Percentiles rank a stretch among this genome's conserved stretches.
Conservation (phyloP, 2,329 filamentous ascomycete species). For the Cladosporium sp. region DNA sequence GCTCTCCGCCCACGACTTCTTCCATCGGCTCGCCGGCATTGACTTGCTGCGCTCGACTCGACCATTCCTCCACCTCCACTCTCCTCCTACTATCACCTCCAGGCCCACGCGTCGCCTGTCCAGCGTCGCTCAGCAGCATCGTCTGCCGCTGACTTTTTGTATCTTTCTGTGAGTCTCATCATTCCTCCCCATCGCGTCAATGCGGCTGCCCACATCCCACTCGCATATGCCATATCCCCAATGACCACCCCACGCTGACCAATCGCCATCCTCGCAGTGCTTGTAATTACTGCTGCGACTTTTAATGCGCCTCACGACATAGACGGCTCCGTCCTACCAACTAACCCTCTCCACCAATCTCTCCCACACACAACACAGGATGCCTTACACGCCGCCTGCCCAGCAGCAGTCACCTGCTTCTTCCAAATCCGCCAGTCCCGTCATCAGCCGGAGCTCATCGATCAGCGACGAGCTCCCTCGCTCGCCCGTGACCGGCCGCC, state of each 20-base stretch:
- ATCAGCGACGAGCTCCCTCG: conserved; percentile 45
- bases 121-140: conserved; percentile 10
- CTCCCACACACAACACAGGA: conserved; percentile 52
- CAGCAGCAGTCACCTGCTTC: conserved; percentile 62
- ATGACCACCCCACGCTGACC: conserved; percentile 16
- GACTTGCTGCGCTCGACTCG: conserved; percentile 42
- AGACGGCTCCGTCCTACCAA: conserved; percentile 38
- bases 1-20: conserved; percentile 8
- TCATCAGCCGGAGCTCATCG: conserved; percentile 53
- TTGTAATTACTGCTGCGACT: conserved; percentile 22
- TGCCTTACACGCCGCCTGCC: conserved; percentile 87
- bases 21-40: conserved; percentile 34
- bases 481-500: conserved; percentile 44
- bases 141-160: conserved; percentile 29
- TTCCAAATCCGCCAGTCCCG: conserved; percentile 56
- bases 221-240: background rate
- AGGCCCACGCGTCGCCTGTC: conserved; percentile 21
- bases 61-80: conserved; percentile 21
- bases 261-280: conserved; percentile 15
- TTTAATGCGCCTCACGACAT: conserved; percentile 47
- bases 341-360: conserved; percentile 29
- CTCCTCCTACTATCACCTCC: conserved; percentile 23
- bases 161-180: conserved; percentile 37
- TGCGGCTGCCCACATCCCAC: background rate
- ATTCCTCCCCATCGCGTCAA: conserved; percentile 12